Base-by-base conservation (phyloP, 2,329 filamentous ascomycete genomes). In the Aspergillus udagawae region DNA sequence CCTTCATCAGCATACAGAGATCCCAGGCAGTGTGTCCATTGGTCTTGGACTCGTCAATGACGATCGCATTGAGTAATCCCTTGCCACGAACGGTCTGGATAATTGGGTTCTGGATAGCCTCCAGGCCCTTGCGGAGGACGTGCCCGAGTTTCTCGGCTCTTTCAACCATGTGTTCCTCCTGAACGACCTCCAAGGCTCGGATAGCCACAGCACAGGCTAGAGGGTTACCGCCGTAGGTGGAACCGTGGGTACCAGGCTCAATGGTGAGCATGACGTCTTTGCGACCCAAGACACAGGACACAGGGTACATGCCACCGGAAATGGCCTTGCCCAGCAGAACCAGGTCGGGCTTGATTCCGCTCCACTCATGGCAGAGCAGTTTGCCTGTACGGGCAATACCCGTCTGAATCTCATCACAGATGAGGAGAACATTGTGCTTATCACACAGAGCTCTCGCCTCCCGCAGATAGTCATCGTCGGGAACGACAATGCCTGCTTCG, bases 331-430 rank as follows among this genome's bases (percentile, higher is more conserved):
- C 94, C 35, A 99, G 86, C 50, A 96, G 88, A 25, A 99, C 89
- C 70, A 99, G 83, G 73, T 99, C 94, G 42, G 93, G 94, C 81
- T 93, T 95, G 81, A 99, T 92, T 65, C 88, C 90, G 56, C 90
- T 88, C 92, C 94, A 97, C 77, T 99, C 86, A 70, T 90, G 89
- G 82, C 92, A 96, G 54, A 99, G 86, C 80, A 99, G 89, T 70
- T 89, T 90, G 53, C 94, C 94, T 20, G 94, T 99, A 62, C 94
- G 88, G 54, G 92, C 94, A 71, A 99, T 96, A 64, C 93, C 93
- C 4, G 94, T 99, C 79, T 99, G 94, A 69, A 99, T 97, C 82
- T 99, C 94, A 74, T 99, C 94, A 75, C 91, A 96, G 75, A 99
- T 97, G 71, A 99, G 80, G 50, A 99, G 86, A 42, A 96, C 92